A percentile compares a stretch with the other conserved stretches of the same genome.
These are phyloP conservation scores for Escovopsis weberi DNA, from an alignment of 2,329 filamentous ascomycete species.

Conservation along the genomic window DNA sequence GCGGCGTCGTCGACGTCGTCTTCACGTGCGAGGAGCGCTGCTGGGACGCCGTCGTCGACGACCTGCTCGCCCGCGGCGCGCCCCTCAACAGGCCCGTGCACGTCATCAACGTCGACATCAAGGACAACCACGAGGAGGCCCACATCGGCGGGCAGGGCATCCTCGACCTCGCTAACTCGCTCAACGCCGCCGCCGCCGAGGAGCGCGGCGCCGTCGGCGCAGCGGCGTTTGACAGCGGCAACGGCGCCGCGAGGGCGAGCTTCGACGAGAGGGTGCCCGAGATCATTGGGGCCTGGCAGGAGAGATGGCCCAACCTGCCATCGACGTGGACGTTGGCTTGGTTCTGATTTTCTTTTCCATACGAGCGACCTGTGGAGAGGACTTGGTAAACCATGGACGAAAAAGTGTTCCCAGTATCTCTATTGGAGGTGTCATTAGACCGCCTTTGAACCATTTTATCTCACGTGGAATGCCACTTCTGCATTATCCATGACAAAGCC, in stretches of 20 bases:
- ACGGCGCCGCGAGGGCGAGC: constrained; percentile 49
- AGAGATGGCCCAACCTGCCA: constrained; percentile 81
- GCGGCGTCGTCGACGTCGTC: constrained; percentile 81
- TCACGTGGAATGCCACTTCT: no score
- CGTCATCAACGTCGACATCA: constrained; percentile 97
- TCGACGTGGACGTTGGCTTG: constrained; percentile 90
- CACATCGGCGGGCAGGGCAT: constrained; percentile 82
- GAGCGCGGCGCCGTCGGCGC: constrained; percentile 56
- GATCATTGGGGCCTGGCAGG: constrained; percentile 84
- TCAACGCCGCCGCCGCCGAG: constrained; percentile 68
- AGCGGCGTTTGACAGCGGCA: constrained; percentile 54
- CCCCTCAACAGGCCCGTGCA: constrained; percentile 88
- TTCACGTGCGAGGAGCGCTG: constrained; percentile 97
- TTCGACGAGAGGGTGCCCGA: constrained; percentile 94
- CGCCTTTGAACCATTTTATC: no score
- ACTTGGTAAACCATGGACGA: no score
- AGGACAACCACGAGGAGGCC: constrained; percentile 95
- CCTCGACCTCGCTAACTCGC: constrained; percentile 69
- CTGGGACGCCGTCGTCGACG: constrained; percentile 95
- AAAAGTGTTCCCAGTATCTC: no score
- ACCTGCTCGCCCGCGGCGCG: constrained; percentile 71
- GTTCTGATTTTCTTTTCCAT: constrained; percentile 43
- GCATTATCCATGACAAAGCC: no score
- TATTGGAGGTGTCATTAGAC: not conserved
- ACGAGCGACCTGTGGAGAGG: not conserved